phyloP scores from a whole-genome alignment of 192 early-diverging fungal species.

The Rhizophagus sp. region DNA sequence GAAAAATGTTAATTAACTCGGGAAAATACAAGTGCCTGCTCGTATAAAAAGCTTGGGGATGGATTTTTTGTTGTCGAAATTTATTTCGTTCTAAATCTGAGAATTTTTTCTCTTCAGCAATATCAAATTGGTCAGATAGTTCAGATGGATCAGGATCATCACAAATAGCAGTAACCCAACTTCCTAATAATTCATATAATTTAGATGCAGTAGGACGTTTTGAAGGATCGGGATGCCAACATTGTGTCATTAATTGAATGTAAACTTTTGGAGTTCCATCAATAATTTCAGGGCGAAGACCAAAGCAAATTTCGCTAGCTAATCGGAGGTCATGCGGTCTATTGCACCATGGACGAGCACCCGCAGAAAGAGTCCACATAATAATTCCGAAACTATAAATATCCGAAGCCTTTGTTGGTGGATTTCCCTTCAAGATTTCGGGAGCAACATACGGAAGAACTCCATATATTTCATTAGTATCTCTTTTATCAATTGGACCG shows the following conservation, averaged over 20 bases:
- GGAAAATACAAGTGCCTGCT: background rate
- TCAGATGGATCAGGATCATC: background rate
- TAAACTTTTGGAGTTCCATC: conserved; percentile 37
- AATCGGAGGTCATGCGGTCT: conserved; percentile 32
- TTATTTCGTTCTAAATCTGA: background rate
- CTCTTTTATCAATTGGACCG: background rate
- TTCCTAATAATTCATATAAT: background rate
- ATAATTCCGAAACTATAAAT: conserved; percentile 48
- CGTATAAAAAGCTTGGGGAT: background rate
- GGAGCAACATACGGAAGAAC: conserved; percentile 39
- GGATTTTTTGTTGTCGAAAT: background rate
- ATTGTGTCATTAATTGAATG: conserved; percentile 36
- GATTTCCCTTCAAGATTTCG: conserved; percentile 28
- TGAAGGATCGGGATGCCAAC: conserved; percentile 39
- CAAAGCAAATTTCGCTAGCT: conserved; percentile 32
- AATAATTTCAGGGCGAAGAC: conserved; percentile 37
- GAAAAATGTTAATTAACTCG: too few relatives aligned
- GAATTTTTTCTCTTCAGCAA: conserved; percentile 3
- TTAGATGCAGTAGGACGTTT: conserved; percentile 7
- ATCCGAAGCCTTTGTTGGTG: conserved; percentile 17
- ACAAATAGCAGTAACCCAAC: background rate
- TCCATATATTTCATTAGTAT: conserved; percentile 25
- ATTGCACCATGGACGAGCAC: conserved; percentile 35
- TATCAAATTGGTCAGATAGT: conserved; percentile 1
- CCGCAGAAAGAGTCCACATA: conserved; percentile 44